Percentiles rank a stretch among this genome's conserved stretches.
Evolutionary conservation across 2,329 filamentous ascomycete species (phyloP).

Genomic region (Gyromitra esculenta): DNA sequence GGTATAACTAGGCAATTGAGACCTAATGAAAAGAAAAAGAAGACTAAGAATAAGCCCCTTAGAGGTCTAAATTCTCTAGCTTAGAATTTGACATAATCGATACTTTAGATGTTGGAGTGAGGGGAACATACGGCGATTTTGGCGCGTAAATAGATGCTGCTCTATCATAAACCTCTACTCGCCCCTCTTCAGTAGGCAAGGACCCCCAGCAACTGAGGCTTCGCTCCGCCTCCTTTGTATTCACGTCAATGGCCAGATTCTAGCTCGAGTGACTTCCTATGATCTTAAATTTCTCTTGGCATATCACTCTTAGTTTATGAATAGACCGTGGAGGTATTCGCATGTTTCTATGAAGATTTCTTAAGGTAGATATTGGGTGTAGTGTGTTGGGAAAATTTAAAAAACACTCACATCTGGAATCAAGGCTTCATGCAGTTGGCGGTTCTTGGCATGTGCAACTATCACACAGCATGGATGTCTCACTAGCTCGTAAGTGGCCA

Average conservation of each 20-base stretch:
- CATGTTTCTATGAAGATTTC: not conserved
- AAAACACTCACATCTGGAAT: not conserved
- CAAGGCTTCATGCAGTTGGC: not conserved
- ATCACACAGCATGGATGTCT: not conserved
- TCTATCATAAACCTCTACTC: not conserved
- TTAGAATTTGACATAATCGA: conserved; percentile 33
- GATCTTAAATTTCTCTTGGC: not conserved
- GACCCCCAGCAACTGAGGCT: not conserved
- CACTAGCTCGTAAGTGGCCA: no score
- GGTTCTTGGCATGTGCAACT: not conserved
- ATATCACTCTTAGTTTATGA: not conserved
- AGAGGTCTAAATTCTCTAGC: not conserved
- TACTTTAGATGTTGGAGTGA: not conserved
- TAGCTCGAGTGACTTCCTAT: conserved; percentile 16
- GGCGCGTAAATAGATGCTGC: not conserved
- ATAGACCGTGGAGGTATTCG: not conserved
- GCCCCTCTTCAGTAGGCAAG: not conserved
- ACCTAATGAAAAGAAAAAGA: no score
- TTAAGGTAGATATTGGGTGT: not conserved
- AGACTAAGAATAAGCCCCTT: not conserved
- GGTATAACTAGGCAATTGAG: no score
- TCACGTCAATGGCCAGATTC: not conserved
- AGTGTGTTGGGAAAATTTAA: not conserved
- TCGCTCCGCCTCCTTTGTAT: not conserved
- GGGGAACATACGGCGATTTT: not conserved